Base-by-base conservation (phyloP, 2,329 filamentous ascomycete species). In the Nannizzia gypsea region DNA sequence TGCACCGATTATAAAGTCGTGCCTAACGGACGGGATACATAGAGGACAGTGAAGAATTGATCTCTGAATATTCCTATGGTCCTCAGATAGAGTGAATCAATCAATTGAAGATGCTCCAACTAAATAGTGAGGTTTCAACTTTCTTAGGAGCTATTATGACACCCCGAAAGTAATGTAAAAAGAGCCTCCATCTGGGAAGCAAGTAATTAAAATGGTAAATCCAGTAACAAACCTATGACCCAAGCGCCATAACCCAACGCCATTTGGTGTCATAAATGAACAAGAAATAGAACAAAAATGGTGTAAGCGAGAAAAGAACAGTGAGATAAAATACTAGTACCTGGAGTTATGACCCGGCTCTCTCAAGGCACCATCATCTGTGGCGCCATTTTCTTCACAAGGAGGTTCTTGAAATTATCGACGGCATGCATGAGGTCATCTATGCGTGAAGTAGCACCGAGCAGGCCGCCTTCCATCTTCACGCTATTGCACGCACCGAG, bases 391-490 rank as follows among this genome's bases (percentile, higher is more conserved):
- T 75, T 75, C 65, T 75, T 75, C 65, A 74, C 71, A 38, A 73
- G 72, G 57, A 68, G 63, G 15, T 66, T 63, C 60, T 75, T 75
- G 67, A 75, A 76, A 57, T 71, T 74, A 58, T 76, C 73, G 36
- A 76, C 69, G 1, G 73, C 72, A 9, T 72, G 68, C 6, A 76
- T 66, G 55, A 76, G 66, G 59, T 76, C 72, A 8, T 72, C 72
- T 6, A 73, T 58, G 38, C 72, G 73, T 26, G 71, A 67, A 3
- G 74, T 70, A 2, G 74, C 68, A 2, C 74, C 73, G 59, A 77
- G 74, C 3, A 79, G 76, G 34, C 74, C 77, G 3, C 73, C 77
- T 64, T 79, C 77, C 70, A 74, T 75, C 65, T 74, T 74, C 22
- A 78, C 69, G 8, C 73, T 76, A 50, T 77, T 74, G 13, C 77